These are phyloP conservation scores for Limonium bicolor DNA, from an alignment of 148 eudicot genomes.

Conservation along the genomic window DNA sequence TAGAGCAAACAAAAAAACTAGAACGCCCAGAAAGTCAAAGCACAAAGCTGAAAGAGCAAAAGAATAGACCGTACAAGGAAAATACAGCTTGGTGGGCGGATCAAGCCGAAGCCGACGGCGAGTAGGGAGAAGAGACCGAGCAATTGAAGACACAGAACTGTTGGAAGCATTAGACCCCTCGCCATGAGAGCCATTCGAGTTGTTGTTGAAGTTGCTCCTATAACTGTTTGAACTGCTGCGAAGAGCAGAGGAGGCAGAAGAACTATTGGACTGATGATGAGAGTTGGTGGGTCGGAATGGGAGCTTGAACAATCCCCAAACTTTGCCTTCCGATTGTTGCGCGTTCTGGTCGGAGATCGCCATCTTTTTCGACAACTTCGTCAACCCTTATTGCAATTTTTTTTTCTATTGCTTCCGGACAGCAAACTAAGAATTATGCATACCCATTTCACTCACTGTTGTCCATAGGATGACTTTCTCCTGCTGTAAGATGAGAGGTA, in stretches of 20 bases:
- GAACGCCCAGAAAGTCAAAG: not conserved
- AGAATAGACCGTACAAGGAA: slow-evolving; percentile 41
- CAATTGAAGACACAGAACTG: slow-evolving; percentile 57
- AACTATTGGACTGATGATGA: slow-evolving; percentile 12
- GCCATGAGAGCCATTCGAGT: slow-evolving; percentile 8
- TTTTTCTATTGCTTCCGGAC: no score
- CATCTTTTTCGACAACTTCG: slow-evolving; percentile 22
- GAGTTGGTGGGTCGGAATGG: slow-evolving; percentile 28
- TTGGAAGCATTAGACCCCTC: slow-evolving; percentile 25
- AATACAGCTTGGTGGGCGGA: slow-evolving; percentile 71
- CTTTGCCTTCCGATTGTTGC: slow-evolving; percentile 30
- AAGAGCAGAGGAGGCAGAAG: slow-evolving; percentile 6
- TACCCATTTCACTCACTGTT: no score
- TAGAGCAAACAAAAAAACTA: not conserved
- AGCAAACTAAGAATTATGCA: no score
- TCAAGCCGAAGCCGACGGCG: slow-evolving; percentile 87
- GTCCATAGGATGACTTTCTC: no score
- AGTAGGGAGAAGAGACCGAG: slow-evolving; percentile 67
- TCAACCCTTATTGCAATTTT: no score
- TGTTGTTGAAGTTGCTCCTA: not conserved
- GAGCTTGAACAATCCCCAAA: slow-evolving; percentile 48
- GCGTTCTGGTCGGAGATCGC: slow-evolving; percentile 37
- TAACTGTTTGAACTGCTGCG: slow-evolving; percentile 4
- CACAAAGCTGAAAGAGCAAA: slow-evolving; percentile 3
- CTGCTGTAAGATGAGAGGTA: no score